Conservation (phyloP, 257 asterid genomes). For the Nicotiana sylvestris region DNA sequence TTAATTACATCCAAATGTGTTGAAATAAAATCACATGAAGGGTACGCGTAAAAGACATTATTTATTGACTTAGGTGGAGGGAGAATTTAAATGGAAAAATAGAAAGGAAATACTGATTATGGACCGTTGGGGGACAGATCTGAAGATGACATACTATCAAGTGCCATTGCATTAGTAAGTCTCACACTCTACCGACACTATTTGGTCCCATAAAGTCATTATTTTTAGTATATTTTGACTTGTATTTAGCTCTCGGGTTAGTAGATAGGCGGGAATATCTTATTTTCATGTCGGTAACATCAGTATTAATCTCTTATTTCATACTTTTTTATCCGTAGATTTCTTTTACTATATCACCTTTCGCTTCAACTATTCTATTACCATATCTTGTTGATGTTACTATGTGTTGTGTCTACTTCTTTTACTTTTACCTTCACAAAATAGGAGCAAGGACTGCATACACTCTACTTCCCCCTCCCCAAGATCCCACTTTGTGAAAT, state of each 20-base stretch:
- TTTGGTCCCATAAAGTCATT: neutral
- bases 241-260: neutral
- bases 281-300: too few relatives aligned
- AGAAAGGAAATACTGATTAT: neutral
- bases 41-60: neutral
- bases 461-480: too few relatives aligned
- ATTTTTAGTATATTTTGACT: neutral
- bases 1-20: neutral
- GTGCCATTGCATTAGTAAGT: neutral
- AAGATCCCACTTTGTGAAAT: too few relatives aligned
- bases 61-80: neutral
- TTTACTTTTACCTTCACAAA: too few relatives aligned
- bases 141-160: neutral
- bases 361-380: too few relatives aligned
- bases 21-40: neutral
- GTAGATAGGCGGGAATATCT: too few relatives aligned
- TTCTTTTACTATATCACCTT: too few relatives aligned
- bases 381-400: too few relatives aligned
- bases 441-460: too few relatives aligned
- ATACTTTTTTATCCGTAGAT: too few relatives aligned
- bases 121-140: neutral
- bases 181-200: neutral
- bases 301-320: too few relatives aligned
- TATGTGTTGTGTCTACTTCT: too few relatives aligned
- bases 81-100: neutral